phyloP scores from a whole-genome alignment of 805 yeast genomes.

The Brettanomyces custersianus region DNA sequence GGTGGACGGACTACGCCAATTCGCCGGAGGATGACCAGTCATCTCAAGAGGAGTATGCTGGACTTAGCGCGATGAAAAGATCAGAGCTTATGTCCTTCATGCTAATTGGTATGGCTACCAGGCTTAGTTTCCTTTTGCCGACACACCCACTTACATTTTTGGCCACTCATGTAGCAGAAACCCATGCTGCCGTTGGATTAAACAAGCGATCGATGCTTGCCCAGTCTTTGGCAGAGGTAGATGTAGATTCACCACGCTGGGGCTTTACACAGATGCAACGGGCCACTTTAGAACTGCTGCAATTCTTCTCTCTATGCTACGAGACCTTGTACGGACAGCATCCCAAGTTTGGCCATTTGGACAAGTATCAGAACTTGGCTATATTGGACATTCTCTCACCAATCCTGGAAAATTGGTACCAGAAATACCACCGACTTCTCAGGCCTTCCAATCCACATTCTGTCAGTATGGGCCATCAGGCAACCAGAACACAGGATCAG shows the following conservation, averaged over 20 bases:
- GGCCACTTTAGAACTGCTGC: slow-evolving; percentile 73
- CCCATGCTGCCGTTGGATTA: slow-evolving; percentile 71
- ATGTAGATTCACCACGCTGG: slow-evolving; percentile 30
- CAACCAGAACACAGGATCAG: slow-evolving; percentile 9
- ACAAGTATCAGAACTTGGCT: slow-evolving; percentile 59
- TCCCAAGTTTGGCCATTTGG: slow-evolving; percentile 40
- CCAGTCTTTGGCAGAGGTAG: slow-evolving; percentile 61
- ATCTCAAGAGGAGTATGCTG: slow-evolving; percentile 48
- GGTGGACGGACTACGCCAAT: slow-evolving; percentile 79
- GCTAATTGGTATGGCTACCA: slow-evolving; percentile 79
- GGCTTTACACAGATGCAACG: slow-evolving; percentile 54
- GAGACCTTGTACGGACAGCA: slow-evolving; percentile 70
- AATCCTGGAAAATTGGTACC: slow-evolving; percentile 69
- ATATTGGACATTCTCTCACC: slow-evolving; percentile 69
- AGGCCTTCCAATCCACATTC: slow-evolving; percentile 37
- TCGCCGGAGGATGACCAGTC: slow-evolving; percentile 36
- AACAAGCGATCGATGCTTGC: slow-evolving; percentile 73
- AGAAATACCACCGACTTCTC: slow-evolving; percentile 48
- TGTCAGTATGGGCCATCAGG: slow-evolving; percentile 4
- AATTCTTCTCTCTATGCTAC: slow-evolving; percentile 73
- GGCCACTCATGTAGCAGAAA: slow-evolving; percentile 81
- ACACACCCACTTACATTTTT: slow-evolving; percentile 64
- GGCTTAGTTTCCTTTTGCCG: slow-evolving; percentile 78
- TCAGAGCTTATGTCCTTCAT: slow-evolving; percentile 91
- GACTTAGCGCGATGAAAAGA: slow-evolving; percentile 76